Conservation (phyloP, 495 filamentous ascomycete genomes). For the Penicillium salamii region DNA sequence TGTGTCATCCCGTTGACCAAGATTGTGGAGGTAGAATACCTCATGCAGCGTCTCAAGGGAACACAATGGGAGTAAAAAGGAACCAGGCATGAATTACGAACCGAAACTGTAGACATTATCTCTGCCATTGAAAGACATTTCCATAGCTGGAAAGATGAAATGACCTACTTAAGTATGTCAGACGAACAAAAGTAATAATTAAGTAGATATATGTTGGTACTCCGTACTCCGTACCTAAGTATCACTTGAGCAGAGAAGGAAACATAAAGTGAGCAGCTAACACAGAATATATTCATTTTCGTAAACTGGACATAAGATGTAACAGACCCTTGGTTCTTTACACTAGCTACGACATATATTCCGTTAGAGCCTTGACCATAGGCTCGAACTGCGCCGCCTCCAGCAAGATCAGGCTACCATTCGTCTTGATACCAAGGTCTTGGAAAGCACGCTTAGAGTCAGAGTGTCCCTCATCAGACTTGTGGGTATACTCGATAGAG, state of each 20-base stretch:
- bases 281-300: conserved; percentile 18
- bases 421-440: conserved; percentile 82
- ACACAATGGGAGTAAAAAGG: conserved; percentile 56
- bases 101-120: neutral
- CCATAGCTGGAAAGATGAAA: too few species aligned
- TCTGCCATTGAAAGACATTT: too few species aligned
- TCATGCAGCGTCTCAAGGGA: conserved; percentile 85
- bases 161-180: too few species aligned
- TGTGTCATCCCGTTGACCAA: conserved; percentile 97
- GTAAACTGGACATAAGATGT: conserved; percentile 26
- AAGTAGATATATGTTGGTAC: too few species aligned
- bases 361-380: conserved; percentile 66
- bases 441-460: conserved; percentile 94
- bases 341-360: conserved; percentile 57
- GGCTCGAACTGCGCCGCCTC: conserved; percentile 64
- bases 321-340: conserved; percentile 11
- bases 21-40: conserved; percentile 94
- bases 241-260: too few species aligned
- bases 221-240: too few species aligned
- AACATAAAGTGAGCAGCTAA: conserved; percentile 6
- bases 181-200: too few species aligned
- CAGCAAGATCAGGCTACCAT: conserved; percentile 76
- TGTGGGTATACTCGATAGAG: conserved; percentile 72
- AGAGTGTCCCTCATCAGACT: conserved; percentile 69
- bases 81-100: conserved; percentile 23